phyloP scores from a whole-genome alignment of 306 rosid species.

The Prinsepia uniflora region DNA sequence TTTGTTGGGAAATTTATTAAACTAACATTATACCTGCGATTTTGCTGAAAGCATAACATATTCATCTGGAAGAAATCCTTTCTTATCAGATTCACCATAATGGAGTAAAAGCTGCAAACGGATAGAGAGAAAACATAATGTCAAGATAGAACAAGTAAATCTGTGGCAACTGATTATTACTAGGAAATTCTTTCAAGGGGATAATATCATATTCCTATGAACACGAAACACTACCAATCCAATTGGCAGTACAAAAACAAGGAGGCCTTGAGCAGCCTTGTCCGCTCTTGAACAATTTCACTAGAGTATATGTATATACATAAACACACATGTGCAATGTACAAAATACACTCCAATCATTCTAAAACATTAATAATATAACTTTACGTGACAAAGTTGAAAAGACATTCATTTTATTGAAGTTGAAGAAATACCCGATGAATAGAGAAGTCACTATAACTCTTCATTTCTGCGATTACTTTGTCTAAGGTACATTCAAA shows the following conservation, averaged over 20 bases:
- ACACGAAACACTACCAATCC: neutral
- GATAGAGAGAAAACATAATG: neutral
- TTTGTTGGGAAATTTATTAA: neutral
- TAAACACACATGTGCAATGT: neutral
- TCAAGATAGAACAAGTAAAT: neutral
- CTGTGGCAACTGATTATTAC: neutral
- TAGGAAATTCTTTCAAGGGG: neutral
- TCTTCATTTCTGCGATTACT: constrained; percentile 75
- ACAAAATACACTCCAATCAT: neutral
- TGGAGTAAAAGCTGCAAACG: constrained; percentile 66
- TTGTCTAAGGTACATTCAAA: constrained; percentile 85
- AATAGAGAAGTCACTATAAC: constrained; percentile 81
- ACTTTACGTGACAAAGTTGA: neutral
- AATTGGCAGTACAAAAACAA: neutral
- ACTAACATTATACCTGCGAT: constrained; percentile 63
- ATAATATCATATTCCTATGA: neutral
- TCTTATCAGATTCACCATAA: constrained; percentile 57
- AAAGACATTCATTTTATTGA: neutral
- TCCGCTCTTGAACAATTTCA: neutral
- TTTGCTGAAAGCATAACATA: constrained; percentile 82
- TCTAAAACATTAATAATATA: neutral
- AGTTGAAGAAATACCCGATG: constrained; percentile 60
- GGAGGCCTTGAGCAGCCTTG: neutral
- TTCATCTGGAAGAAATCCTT: constrained; percentile 70
- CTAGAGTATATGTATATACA: neutral